Conservation (phyloP, 31 red algal genomes). For the Odonthalia washingtoniensis region DNA sequence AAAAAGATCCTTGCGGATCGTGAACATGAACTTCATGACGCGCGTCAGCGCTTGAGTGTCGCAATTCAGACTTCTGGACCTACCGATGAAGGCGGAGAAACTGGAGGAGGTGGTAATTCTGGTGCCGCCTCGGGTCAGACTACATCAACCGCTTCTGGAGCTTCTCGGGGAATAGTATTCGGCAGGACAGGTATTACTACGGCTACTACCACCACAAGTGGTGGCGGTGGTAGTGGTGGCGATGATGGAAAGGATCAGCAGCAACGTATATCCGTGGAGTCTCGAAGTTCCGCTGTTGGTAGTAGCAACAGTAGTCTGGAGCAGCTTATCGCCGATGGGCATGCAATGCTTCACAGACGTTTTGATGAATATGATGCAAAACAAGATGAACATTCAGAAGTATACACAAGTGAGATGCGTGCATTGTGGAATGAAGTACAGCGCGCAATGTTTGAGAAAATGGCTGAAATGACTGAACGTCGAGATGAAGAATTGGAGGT, state of each 20-base stretch:
- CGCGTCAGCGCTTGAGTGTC: conserved; percentile 38
- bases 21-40: conserved; percentile 53
- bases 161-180: background rate
- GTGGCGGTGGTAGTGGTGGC: background rate
- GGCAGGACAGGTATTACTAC: too few species aligned
- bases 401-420: conserved; percentile 37
- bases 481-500: conserved; percentile 51
- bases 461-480: conserved; percentile 64
- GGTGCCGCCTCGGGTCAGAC: too few species aligned
- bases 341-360: conserved; percentile 46
- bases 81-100: too few species aligned
- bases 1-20: conserved; percentile 54
- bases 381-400: background rate
- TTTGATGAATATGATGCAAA: conserved; percentile 49
- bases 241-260: background rate
- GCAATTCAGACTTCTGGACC: conserved; percentile 45
- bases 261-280: conserved; percentile 44
- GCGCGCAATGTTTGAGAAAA: conserved; percentile 54
- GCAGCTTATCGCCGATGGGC: conserved; percentile 44
- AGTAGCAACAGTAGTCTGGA: conserved; percentile 28
- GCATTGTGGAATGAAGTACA: conserved; percentile 54
- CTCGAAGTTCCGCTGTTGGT: conserved; percentile 44
- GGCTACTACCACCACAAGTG: too few species aligned
- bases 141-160: too few species aligned
- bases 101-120: too few species aligned